Conservation (phyloP, 2,329 filamentous ascomycete species). For the Colletotrichum spaethianum region DNA sequence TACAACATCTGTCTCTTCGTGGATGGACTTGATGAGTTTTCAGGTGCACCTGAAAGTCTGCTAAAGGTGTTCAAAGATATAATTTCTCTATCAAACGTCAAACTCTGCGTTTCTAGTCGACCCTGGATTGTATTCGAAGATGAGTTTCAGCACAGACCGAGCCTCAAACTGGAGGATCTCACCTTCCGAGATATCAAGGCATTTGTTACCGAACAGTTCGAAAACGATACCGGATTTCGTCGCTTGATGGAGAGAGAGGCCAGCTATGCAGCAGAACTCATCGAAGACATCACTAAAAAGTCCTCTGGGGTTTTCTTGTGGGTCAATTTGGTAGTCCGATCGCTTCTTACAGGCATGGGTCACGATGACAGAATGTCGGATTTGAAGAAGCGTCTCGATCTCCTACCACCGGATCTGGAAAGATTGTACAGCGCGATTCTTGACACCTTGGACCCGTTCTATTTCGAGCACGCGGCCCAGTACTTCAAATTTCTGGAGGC, state of each 20-base stretch:
- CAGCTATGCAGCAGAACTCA: not conserved
- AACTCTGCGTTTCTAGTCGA: conserved; percentile 52
- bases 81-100: conserved; percentile 41
- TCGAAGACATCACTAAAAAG: not conserved
- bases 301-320: not conserved
- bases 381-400: no score
- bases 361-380: no score
- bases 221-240: no score
- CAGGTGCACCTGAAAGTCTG: conserved; percentile 48
- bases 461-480: no score
- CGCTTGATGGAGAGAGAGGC: no score
- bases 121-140: conserved; percentile 48
- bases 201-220: no score
- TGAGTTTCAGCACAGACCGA: conserved; percentile 43
- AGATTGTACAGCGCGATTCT: no score
- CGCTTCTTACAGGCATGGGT: no score
- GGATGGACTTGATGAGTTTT: conserved; percentile 52
- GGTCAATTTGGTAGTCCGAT: no score
- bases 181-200: conserved; percentile 46
- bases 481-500: no score
- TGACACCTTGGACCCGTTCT: no score
- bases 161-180: conserved; percentile 47
- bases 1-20: conserved; percentile 47
- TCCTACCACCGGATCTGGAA: no score
- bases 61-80: conserved; percentile 46